Evolutionary conservation across 2,329 filamentous ascomycete genomes (phyloP).

Genomic region (Sporothrix luriei): DNA sequence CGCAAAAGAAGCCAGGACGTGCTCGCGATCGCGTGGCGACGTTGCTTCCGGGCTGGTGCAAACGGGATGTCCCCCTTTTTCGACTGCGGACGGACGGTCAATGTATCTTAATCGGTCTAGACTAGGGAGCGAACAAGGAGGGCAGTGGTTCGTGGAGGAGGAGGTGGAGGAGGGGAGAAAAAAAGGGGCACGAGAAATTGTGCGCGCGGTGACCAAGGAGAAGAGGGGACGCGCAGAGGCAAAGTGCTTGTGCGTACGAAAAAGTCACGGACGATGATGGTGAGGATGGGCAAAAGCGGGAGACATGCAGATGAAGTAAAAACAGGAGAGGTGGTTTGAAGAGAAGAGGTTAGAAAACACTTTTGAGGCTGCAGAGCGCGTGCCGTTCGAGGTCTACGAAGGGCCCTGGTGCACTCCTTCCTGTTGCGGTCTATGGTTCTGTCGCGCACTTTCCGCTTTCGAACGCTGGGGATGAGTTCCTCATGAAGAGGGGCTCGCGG

Average conservation of each 20-base stretch:
- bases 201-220: slow-evolving; percentile 4
- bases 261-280: background rate
- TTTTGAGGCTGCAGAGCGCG: slow-evolving; percentile 4
- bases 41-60: slow-evolving; percentile 19
- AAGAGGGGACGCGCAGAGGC: background rate
- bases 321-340: background rate
- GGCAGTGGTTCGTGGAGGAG: background rate
- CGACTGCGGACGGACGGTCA: slow-evolving; percentile 8
- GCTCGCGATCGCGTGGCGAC: slow-evolving; percentile 25
- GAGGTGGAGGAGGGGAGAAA: no score
- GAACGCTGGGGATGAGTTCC: slow-evolving; percentile 20
- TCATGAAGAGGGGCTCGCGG: slow-evolving; percentile 21
- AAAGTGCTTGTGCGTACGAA: slow-evolving; percentile 10
- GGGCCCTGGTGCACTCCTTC: slow-evolving; percentile 19
- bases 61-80: slow-evolving; percentile 13
- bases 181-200: slow-evolving; percentile 20
- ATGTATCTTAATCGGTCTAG: slow-evolving; percentile 22
- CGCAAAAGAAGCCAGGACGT: background rate
- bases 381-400: slow-evolving; percentile 21
- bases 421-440: background rate
- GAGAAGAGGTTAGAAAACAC: background rate
- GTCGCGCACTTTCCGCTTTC: slow-evolving; percentile 19
- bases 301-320: no score
- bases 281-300: no score
- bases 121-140: background rate